Evolutionary conservation across 768 basidiomycete species (phyloP).

Genomic region (Boletales sp.): DNA sequence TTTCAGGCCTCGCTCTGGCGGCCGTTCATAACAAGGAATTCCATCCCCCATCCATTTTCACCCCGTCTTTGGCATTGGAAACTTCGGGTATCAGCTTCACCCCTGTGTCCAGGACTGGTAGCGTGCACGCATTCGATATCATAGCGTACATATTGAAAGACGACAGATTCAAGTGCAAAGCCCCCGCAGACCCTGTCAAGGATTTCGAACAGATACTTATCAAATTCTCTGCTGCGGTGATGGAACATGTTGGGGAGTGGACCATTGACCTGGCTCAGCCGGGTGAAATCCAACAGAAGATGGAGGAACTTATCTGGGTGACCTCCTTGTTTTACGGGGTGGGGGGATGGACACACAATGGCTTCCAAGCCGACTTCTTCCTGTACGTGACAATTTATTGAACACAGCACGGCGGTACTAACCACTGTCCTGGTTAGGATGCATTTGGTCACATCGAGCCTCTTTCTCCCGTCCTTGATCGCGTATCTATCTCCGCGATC

Average conservation of each 20-base stretch:
- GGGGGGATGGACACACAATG: conserved; percentile 52
- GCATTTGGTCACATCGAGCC: conserved; percentile 29
- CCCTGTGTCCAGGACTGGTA: conserved; percentile 1
- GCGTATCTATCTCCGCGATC: conserved; percentile 11
- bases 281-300: conserved; percentile 46
- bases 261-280: conserved; percentile 33
- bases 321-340: conserved; percentile 53
- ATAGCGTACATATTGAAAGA: conserved; percentile 52
- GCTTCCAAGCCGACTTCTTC: conserved; percentile 45
- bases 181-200: conserved; percentile 14
- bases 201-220: conserved; percentile 10
- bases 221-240: conserved; percentile 1
- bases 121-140: conserved; percentile 43
- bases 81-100: not conserved
- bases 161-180: conserved; percentile 22
- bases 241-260: conserved; percentile 38
- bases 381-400: conserved; percentile 32
- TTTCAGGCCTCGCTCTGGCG: conserved; percentile 22
- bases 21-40: conserved; percentile 34
- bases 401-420: not conserved
- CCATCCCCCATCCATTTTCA: conserved; percentile 7
- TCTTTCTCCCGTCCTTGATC: conserved; percentile 28
- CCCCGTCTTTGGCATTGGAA: conserved; percentile 12
- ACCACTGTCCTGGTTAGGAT: conserved; percentile 9
- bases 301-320: conserved; percentile 62